phyloP scores from a whole-genome alignment of 306 rosid genomes.

The Rosa lucieae region DNA sequence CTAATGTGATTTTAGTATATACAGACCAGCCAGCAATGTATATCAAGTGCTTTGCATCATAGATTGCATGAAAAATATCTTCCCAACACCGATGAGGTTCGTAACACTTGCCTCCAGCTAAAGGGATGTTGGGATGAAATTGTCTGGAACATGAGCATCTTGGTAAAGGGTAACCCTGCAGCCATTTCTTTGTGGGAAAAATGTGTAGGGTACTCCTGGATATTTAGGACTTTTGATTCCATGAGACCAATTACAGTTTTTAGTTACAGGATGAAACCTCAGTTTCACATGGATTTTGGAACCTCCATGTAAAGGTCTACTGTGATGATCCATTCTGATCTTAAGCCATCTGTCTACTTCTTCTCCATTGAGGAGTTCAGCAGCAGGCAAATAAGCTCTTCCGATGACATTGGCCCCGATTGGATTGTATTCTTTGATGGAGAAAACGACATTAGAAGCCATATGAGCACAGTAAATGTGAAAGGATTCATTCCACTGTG shows the following conservation, averaged over 20 bases:
- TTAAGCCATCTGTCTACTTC: conserved; percentile 41
- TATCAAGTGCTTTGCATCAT: conserved; percentile 42
- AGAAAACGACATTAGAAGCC: conserved; percentile 35
- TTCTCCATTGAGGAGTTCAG: conserved; percentile 28
- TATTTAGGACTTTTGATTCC: conserved; percentile 37
- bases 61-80: conserved; percentile 48
- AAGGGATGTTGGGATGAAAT: conserved; percentile 31
- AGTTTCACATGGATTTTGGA: conserved; percentile 39
- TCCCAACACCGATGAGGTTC: conserved; percentile 50
- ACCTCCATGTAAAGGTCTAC: conserved; percentile 25
- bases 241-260: conserved; percentile 37
- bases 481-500: conserved; percentile 47
- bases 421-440: conserved; percentile 39
- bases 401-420: conserved; percentile 45
- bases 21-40: conserved; percentile 60
- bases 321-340: conserved; percentile 20
- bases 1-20: conserved; percentile 33
- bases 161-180: conserved; percentile 55
- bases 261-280: conserved; percentile 23
- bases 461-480: conserved; percentile 46
- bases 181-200: conserved; percentile 42
- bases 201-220: conserved; percentile 48
- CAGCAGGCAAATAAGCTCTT: conserved; percentile 37
- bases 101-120: conserved; percentile 26
- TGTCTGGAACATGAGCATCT: conserved; percentile 49